A percentile compares a stretch with the other conserved stretches of the same genome.
Evolutionary conservation across 75 land plant genomes (phyloP).

Genomic region (Pseudotsuga menziesii): DNA sequence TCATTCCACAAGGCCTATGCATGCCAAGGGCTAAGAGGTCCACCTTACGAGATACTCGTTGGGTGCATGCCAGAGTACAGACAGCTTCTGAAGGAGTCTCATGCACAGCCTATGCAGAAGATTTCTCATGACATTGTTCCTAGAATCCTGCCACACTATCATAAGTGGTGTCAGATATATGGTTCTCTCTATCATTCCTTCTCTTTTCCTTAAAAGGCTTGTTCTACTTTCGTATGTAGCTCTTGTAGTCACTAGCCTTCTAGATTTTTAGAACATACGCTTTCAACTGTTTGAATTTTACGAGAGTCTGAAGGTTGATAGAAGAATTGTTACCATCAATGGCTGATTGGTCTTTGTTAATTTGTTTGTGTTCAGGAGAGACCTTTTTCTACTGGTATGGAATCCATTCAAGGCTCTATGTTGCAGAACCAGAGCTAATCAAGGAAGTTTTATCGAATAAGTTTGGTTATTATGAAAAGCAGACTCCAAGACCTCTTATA

Average conservation of each 20-base stretch:
- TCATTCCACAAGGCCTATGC: background rate
- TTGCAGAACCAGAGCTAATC: slow-evolving; percentile 36
- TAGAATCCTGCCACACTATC: slow-evolving; percentile 15
- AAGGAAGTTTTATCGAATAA: slow-evolving; percentile 40
- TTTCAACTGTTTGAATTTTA: background rate
- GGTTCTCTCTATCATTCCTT: slow-evolving; percentile 1
- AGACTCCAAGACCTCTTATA: background rate
- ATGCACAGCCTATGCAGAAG: slow-evolving; percentile 6
- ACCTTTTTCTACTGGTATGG: slow-evolving; percentile 47
- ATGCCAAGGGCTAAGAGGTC: slow-evolving; percentile 26
- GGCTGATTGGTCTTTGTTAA: background rate
- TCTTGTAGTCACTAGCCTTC: background rate
- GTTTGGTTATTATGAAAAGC: slow-evolving; percentile 19
- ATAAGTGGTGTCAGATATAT: slow-evolving; percentile 19
- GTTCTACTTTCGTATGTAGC: background rate
- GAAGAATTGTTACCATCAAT: no score
- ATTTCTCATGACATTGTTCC: slow-evolving; percentile 20
- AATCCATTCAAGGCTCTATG: slow-evolving; percentile 27
- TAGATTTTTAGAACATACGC: background rate
- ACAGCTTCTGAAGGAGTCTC: slow-evolving; percentile 4
- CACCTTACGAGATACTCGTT: slow-evolving; percentile 9
- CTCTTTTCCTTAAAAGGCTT: background rate
- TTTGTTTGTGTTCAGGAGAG: slow-evolving; percentile 28
- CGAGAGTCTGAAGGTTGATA: no score
- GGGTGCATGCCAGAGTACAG: slow-evolving; percentile 16